Base-by-base conservation (phyloP, 2,329 filamentous ascomycete genomes). In the Pseudogymnoascus destructans region DNA sequence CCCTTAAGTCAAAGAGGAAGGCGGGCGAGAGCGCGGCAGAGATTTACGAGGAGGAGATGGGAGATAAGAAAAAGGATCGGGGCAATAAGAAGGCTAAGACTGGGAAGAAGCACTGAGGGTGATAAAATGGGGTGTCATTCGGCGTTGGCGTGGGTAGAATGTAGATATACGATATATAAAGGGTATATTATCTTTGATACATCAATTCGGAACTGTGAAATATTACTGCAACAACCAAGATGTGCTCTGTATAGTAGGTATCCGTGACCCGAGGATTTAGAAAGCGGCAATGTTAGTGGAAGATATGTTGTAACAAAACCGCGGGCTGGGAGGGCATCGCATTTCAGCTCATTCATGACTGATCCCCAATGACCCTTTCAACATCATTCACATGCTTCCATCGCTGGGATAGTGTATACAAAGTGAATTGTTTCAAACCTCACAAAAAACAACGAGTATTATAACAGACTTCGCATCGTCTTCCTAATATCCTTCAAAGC, bases 1-100 rank as follows among this genome's bases (percentile, higher is more conserved):
- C 83, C n/a, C 76, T 75, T 59, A 89, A 90, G 72, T 66, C 72
- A 62, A 92, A 93, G 77, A 78, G 89, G 65, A 95, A 95, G 73
- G 86, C 81, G 13, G 70, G 67, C 2, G 70, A 72, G 59, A 80
- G 78, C 13, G 82, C 80, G 3, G 75, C 74, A 19, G 82, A 85
- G 66, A 77, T 84, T 13, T 85, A 83, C 64, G 81, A 84, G 57
- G 76, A 83, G 67, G 78, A 73, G 55, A 73, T 81, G 59, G 81
- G 74, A 2, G 76, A 76, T 21, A 77, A 71, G 59, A 77, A 76
- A 66, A 74, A 72, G 61, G 54, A 56, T 10, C 3, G 54, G 32
- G 19, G 30, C 21, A 69, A 73, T 58, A 77, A 80, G 67, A 79
- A 79, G 69, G 65, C 70, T 10, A 83, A 81, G 70, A 83, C 79